These are phyloP conservation scores for Circinella umbellata DNA, from an alignment of 371 early-diverging fungal species.

Conservation along the genomic window DNA sequence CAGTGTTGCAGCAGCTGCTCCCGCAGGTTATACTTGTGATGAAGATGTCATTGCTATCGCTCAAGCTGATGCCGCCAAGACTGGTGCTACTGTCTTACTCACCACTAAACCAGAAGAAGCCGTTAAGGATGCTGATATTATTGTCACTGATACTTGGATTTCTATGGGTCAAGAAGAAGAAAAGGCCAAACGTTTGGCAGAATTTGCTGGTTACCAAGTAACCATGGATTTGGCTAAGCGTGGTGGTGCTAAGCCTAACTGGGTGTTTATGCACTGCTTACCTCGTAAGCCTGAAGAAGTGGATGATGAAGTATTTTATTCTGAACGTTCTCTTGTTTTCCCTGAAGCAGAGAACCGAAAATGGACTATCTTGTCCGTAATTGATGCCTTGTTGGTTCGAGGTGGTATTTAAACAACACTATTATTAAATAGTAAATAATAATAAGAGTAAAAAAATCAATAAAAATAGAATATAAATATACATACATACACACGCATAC, in stretches of 20 bases:
- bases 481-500: too few relatives aligned
- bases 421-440: background rate
- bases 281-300: slow-evolving; percentile 97
- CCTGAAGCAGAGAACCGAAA: slow-evolving; percentile 97
- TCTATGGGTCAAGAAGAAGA: slow-evolving; percentile 97
- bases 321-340: slow-evolving; percentile 91
- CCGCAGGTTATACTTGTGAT: slow-evolving; percentile 77
- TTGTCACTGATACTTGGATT: slow-evolving; percentile 97
- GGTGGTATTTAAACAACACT: slow-evolving; percentile 45
- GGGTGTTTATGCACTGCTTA: slow-evolving; percentile 97
- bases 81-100: slow-evolving; percentile 61
- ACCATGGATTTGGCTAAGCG: slow-evolving; percentile 77
- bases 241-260: slow-evolving; percentile 82
- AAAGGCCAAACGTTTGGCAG: slow-evolving; percentile 78
- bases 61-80: slow-evolving; percentile 48
- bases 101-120: slow-evolving; percentile 80
- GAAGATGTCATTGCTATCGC: slow-evolving; percentile 71
- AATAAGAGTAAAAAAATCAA: background rate
- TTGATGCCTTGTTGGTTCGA: slow-evolving; percentile 71
- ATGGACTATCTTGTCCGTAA: slow-evolving; percentile 93
- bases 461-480: background rate
- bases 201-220: slow-evolving; percentile 89
- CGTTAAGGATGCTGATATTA: slow-evolving; percentile 80
- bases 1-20: slow-evolving; percentile 83
- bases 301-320: slow-evolving; percentile 95